Evolutionary conservation across 2,329 filamentous ascomycete genomes (phyloP), one percentile per base, ranked within the genome.

Genomic region (Colletotrichum camelliae): DNA sequence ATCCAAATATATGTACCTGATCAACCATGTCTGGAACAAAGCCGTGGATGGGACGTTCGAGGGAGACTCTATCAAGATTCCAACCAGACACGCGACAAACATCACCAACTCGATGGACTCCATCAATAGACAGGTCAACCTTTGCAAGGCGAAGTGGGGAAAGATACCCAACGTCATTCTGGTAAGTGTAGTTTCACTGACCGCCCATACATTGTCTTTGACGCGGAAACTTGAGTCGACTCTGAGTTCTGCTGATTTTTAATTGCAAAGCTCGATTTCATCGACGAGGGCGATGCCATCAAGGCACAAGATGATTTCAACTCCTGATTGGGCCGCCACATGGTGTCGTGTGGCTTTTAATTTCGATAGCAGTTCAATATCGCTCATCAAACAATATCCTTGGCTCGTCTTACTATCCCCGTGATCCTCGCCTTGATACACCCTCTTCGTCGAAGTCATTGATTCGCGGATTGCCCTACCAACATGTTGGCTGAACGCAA

Each of bases 401-500:
- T 21, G 5, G n/a, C 21, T 52, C 2, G n/a, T 21, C n/a, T 52
- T 21, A 21, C 5, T 52, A 21, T 52, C 10, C 43, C 6, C n/a
- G 9, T n/a, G 43, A 21, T 52, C 9, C 39, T 48, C 39, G 5
- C 39, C 18, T 12, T n/a, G 18, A 12, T 52, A 21, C 10, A 21
- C 43, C 43, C 0, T 21, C 43, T 5, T 52, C 12, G 1, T 10
- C 10, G n/a, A 10, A 52, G 10, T 10, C n/a, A 7, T 21, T 13
- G 43, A 21, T 12, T 52, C 43, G n/a, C 43, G 9, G 12, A 29
- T 31, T 12, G 18, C 2, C 15, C 2, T 60, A 70, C 72, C 61
- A 72, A n/a, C 48, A 72, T 16, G 4, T 21, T 18, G 68, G 33
- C 6, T 27, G 61, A 15, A 58, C 15, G 24, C 72, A 74, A 3